Evolutionary conservation across 2,329 filamentous ascomycete species (phyloP).

Genomic region (Claviceps capensis): DNA sequence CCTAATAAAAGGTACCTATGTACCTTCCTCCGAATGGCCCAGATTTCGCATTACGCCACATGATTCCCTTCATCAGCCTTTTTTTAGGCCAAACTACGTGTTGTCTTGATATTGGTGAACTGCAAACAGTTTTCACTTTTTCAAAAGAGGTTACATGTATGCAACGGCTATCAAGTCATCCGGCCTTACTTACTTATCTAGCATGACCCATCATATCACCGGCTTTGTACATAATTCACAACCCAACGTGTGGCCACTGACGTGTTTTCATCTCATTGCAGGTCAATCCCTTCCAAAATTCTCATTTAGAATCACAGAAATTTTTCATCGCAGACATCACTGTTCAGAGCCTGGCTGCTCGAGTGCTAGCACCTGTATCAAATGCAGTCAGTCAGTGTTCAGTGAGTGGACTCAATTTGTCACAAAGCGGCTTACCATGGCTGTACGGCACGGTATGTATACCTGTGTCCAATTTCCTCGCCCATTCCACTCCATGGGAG

Average conservation of each 20-base stretch:
- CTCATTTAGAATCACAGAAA: no score
- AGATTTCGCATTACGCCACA: background rate
- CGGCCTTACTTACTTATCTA: background rate
- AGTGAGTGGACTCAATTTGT: background rate
- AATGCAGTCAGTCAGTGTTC: conserved; percentile 13
- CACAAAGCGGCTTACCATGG: conserved; percentile 47
- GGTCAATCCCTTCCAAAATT: no score
- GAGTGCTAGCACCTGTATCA: conserved; percentile 33
- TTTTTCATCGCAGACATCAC: conserved; percentile 3
- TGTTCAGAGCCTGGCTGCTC: conserved; percentile 13
- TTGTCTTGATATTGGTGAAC: no score
- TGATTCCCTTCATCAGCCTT: no score
- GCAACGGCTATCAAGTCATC: background rate
- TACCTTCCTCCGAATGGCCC: background rate
- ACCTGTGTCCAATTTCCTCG: conserved; percentile 84
- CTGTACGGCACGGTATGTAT: conserved; percentile 75
- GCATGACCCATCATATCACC: background rate
- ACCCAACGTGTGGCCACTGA: background rate
- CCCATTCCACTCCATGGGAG: conserved; percentile 77
- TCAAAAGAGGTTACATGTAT: background rate
- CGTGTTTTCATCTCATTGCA: background rate
- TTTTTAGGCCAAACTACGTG: no score
- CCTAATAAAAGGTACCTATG: no score
- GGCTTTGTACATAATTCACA: background rate
- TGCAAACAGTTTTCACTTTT: no score